These are phyloP conservation scores for Neurospora pannonica DNA, from an alignment of 495 filamentous ascomycete species.

Conservation along the genomic window DNA sequence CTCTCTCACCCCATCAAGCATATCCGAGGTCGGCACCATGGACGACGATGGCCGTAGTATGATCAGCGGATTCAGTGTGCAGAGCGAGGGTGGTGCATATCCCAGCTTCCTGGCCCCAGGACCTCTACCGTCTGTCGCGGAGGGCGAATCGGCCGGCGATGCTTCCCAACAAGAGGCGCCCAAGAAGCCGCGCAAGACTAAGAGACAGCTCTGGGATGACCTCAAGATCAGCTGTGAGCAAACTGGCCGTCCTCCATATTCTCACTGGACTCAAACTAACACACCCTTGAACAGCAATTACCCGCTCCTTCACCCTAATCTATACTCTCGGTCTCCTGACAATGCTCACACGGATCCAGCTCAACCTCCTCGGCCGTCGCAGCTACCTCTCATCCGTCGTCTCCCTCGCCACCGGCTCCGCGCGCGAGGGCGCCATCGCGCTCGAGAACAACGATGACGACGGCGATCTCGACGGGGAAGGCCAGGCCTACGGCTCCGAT, in stretches of 20 bases:
- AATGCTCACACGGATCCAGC: conserved; percentile 88
- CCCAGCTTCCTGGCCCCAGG: conserved; percentile 51
- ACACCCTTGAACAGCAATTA: conserved; percentile 58
- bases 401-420: conserved; percentile 65
- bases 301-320: conserved; percentile 78
- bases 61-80: conserved; percentile 45
- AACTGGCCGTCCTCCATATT: background rate
- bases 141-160: conserved; percentile 29
- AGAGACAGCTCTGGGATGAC: conserved; percentile 93
- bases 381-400: conserved; percentile 95
- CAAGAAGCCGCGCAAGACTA: conserved; percentile 60
- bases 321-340: conserved; percentile 86
- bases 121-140: conserved; percentile 26
- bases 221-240: conserved; percentile 85
- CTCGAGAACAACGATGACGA: conserved; percentile 87
- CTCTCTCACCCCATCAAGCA: conserved; percentile 54
- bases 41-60: conserved; percentile 78
- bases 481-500: conserved; percentile 76
- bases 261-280: conserved; percentile 11
- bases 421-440: conserved; percentile 49
- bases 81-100: conserved; percentile 69
- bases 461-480: conserved; percentile 69
- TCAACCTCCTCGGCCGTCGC: conserved; percentile 90
- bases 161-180: conserved; percentile 11
- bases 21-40: conserved; percentile 41